These are phyloP conservation scores for Penicillium sp. DNA, from an alignment of 2,329 filamentous ascomycete genomes.

Conservation along the genomic window DNA sequence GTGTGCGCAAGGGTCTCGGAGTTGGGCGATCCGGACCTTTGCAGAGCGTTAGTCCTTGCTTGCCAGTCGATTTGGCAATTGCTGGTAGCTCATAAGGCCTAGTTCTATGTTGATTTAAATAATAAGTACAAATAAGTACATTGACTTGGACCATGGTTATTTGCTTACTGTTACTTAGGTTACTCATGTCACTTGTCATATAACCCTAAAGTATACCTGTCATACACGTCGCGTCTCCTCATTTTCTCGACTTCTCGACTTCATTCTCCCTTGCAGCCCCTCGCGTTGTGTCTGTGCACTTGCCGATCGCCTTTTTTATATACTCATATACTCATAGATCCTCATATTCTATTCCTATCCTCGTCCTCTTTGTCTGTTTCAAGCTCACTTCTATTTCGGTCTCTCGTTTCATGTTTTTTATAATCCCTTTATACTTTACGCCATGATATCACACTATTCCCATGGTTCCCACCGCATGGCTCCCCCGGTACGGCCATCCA, in stretches of 20 bases:
- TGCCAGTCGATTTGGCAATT: constrained; percentile 2
- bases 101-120: too few relatives aligned
- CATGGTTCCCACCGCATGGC: constrained; percentile 24
- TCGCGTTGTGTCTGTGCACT: constrained; percentile 15
- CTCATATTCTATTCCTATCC: neutral
- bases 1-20: neutral
- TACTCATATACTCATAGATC: too few relatives aligned
- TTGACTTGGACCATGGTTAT: too few relatives aligned
- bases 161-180: too few relatives aligned
- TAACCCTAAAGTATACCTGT: neutral
- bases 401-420: neutral
- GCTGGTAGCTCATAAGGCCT: too few relatives aligned
- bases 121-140: too few relatives aligned
- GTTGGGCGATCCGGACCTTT: neutral
- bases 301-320: neutral
- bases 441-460: constrained; percentile 20
- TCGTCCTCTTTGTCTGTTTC: neutral
- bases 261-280: constrained; percentile 11
- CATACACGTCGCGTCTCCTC: neutral
- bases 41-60: neutral
- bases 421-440: neutral
- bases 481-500: constrained; percentile 33
- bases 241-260: too few relatives aligned
- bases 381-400: neutral
- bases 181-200: neutral